These are phyloP conservation scores for Botrytis paeoniae DNA, from an alignment of 2,329 filamentous ascomycete species.

Conservation along the genomic window DNA sequence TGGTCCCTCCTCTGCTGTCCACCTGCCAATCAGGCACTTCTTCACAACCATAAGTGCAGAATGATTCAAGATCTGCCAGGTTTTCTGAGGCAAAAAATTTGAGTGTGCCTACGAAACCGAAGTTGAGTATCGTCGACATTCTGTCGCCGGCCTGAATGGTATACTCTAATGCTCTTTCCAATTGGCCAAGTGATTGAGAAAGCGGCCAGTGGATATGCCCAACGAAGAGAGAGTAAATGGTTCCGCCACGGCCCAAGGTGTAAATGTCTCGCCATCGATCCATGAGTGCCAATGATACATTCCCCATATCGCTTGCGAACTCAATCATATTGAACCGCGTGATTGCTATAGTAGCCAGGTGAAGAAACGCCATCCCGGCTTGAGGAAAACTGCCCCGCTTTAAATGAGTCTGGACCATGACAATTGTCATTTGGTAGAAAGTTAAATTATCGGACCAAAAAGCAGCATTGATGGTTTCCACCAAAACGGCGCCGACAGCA, in stretches of 20 bases:
- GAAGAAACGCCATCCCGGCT: constrained; percentile 64
- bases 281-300: constrained; percentile 61
- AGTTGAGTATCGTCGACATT: constrained; percentile 67
- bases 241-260: constrained; percentile 65
- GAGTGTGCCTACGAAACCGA: constrained; percentile 64
- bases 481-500: constrained; percentile 66
- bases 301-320: constrained; percentile 63
- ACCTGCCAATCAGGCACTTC: constrained; percentile 70
- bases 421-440: constrained; percentile 69
- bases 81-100: constrained; percentile 70
- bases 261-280: constrained; percentile 61
- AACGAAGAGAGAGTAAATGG: constrained; percentile 66
- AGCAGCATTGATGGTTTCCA: constrained; percentile 66
- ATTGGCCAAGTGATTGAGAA: constrained; percentile 52
- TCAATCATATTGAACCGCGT: constrained; percentile 68
- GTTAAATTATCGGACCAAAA: constrained; percentile 71
- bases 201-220: constrained; percentile 68
- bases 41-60: constrained; percentile 68
- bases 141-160: constrained; percentile 66
- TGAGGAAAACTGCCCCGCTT: constrained; percentile 64
- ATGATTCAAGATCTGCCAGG: constrained; percentile 65
- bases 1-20: constrained; percentile 68
- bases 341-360: constrained; percentile 65
- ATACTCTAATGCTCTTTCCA: constrained; percentile 65
- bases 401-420: constrained; percentile 65